Percentiles rank a stretch among this genome's conserved stretches.
These are phyloP conservation scores for Spiraea crenata DNA, from an alignment of 331 rosid species.

Conservation along the genomic window DNA sequence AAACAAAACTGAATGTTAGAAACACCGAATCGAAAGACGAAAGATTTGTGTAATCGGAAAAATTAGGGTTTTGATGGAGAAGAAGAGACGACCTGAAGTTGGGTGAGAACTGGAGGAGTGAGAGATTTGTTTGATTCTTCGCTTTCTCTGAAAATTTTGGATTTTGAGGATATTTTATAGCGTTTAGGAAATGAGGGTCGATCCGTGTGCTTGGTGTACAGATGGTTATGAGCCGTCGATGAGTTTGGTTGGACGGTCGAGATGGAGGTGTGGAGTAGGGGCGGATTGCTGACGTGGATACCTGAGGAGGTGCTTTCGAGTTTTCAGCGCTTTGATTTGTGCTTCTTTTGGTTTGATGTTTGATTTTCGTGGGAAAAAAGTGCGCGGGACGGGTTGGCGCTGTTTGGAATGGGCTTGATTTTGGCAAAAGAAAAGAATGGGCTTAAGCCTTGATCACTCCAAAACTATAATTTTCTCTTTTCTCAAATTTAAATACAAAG, in stretches of 20 bases:
- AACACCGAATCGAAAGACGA: neutral
- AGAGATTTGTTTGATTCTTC: neutral
- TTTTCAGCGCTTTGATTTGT: neutral
- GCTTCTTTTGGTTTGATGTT: constrained; percentile 12
- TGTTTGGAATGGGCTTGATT: neutral
- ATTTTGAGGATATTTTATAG: constrained; percentile 16
- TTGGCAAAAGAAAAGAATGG: too few relatives aligned
- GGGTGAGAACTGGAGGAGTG: too few relatives aligned
- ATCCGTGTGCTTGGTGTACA: neutral
- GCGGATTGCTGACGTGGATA: constrained; percentile 32
- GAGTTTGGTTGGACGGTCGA: neutral
- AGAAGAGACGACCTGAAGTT: neutral
- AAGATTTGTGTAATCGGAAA: neutral
- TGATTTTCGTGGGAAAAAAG: neutral
- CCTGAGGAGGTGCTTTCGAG: neutral
- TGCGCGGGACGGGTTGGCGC: constrained; percentile 20
- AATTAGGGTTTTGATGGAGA: neutral
- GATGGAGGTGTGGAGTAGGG: neutral
- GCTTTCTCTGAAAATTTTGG: too few relatives aligned
- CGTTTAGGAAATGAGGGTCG: neutral
- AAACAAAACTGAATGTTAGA: neutral
- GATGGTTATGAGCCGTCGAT: constrained; percentile 15
- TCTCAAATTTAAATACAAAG: too few relatives aligned
- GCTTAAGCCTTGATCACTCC: too few relatives aligned
- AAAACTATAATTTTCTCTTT: too few relatives aligned